Evolutionary conservation across 352 stramenopile genomes (phyloP), one percentile per base, ranked within the genome.

Genomic region (Aphanomyces stellatus): DNA sequence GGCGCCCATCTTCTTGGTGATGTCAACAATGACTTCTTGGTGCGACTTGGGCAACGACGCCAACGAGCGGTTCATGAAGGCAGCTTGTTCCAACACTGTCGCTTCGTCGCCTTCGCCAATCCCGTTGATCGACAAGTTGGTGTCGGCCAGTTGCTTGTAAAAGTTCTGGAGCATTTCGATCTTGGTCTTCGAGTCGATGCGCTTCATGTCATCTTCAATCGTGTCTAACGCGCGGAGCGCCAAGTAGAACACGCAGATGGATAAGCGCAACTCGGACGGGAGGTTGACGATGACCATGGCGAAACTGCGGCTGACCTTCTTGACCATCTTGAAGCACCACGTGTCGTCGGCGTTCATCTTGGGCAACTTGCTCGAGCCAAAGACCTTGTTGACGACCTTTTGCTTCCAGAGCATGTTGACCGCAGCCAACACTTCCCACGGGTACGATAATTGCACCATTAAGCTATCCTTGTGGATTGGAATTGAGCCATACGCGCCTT

Each of bases 181-280:
- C 37, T 67, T 57, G 5, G 69, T 73, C 59, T 53, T 69, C 62
- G 72, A 46, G 6, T 69, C 57, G 67, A 95, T 97, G 28, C 76
- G 78, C 46, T 77, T 85, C 77, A 96, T 98, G 72, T 98, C 91
- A 72, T 98, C 91, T 70, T 98, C 91, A 53, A 98, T 80, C 0
- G 91, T 98, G 72, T 97, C 91, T 25, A 98, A 70, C 7, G 87
- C 91, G 24, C 90, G 74, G 24, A 98, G 74, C 4, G 95, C 87
- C 22, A 98, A 68, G 68, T 98, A 98, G 75, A 98, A 98, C 42
- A 98, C 80, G 46, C 91, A 66, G 66, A 97, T 85, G 60, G 96
- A 88, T 2, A 96, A 75, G 63, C 89, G 76, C 24, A 97, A 70
- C 4, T 41, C 27, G 4, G 72, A 51, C 8, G 90, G 90, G 22